Conservation (phyloP, 805 yeast genomes). For the Saccharomyces eubayanus region DNA sequence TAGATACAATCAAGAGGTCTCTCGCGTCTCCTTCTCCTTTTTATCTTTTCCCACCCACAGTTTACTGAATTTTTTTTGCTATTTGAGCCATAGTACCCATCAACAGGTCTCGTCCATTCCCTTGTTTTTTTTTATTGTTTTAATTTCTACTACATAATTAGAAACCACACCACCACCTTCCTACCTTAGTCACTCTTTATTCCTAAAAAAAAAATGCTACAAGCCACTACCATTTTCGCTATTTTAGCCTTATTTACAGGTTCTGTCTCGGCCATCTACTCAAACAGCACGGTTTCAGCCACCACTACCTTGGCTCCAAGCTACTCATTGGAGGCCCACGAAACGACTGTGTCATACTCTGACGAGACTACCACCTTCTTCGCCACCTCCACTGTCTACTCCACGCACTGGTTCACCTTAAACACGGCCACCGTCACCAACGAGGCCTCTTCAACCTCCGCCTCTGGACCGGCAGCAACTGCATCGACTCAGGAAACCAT, state of each 20-base stretch:
- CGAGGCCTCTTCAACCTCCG: conserved; percentile 1
- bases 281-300: conserved; percentile 11
- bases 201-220: background rate
- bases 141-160: conserved; percentile 5
- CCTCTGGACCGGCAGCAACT: background rate
- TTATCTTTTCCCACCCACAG: background rate
- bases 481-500: background rate
- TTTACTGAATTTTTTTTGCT: background rate
- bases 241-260: conserved; percentile 4
- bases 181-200: conserved; percentile 7
- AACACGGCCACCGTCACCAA: background rate
- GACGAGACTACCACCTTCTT: conserved; percentile 22
- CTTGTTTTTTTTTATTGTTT: conserved; percentile 2
- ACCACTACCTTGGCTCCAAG: conserved; percentile 16
- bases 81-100: conserved; percentile 3
- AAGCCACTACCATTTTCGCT: background rate
- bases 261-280: conserved; percentile 13
- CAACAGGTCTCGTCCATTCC: conserved; percentile 20
- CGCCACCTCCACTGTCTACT: conserved; percentile 18
- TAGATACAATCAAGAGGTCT: background rate
- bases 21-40: background rate
- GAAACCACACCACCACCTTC: conserved; percentile 1
- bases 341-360: conserved; percentile 13
- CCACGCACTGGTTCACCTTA: conserved; percentile 18
- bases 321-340: conserved; percentile 13